Percentiles rank a stretch among this genome's conserved stretches.
Evolutionary conservation across 306 rosid genomes (phyloP).

Genomic region (Dryas alaskensis): DNA sequence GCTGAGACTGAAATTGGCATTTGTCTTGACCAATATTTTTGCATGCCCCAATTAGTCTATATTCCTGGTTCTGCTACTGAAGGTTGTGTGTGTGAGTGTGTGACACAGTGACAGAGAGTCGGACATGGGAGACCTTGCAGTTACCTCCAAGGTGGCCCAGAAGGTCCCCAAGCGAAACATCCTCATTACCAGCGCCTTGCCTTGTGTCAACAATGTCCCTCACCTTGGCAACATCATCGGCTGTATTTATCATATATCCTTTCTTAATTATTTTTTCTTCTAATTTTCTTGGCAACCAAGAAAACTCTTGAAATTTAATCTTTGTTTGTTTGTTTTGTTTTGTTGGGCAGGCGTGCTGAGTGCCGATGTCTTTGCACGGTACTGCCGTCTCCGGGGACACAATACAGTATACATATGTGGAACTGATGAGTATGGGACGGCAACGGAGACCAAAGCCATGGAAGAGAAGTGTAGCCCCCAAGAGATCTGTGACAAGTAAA

Average conservation of each 20-base stretch:
- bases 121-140: constrained; percentile 35
- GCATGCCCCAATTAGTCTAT: too few species aligned
- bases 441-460: constrained; percentile 92
- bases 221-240: constrained; percentile 97
- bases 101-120: background rate
- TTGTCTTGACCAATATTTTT: too few species aligned
- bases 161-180: constrained; percentile 58
- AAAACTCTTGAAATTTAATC: background rate
- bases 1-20: too few species aligned
- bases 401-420: constrained; percentile 87
- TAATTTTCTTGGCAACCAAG: background rate
- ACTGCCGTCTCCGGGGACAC: constrained; percentile 77
- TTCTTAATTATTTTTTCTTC: background rate
- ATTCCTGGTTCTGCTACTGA: background rate
- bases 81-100: background rate
- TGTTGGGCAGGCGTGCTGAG: constrained; percentile 64
- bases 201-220: constrained; percentile 94
- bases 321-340: background rate
- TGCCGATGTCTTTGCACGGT: constrained; percentile 92
- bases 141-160: constrained; percentile 4
- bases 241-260: constrained; percentile 28
- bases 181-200: constrained; percentile 94
- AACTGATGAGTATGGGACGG: constrained; percentile 91
- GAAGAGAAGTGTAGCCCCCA: constrained; percentile 90
- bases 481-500: constrained; percentile 92